A percentile compares a stretch with the other conserved stretches of the same genome.
phyloP scores from a whole-genome alignment of 306 rosid species.

The Luffa acutangula region DNA sequence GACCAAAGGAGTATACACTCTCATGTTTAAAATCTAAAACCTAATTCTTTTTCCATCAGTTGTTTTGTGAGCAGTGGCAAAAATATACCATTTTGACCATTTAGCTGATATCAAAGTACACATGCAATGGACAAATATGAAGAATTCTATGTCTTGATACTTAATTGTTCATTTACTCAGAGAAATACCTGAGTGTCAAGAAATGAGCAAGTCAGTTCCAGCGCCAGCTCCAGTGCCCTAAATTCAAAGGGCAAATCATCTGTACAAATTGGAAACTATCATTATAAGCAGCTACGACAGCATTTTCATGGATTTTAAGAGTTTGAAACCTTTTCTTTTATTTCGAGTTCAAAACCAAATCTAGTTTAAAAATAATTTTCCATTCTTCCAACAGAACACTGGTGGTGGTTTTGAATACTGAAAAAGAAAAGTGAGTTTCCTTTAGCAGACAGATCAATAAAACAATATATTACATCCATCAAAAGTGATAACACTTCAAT shows the following conservation, averaged over 20 bases:
- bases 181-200: constrained; percentile 76
- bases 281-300: neutral
- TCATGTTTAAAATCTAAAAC: neutral
- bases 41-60: neutral
- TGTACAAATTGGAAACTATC: constrained; percentile 23
- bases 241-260: constrained; percentile 92
- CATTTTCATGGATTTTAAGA: neutral
- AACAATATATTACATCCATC: neutral
- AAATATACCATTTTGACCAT: neutral
- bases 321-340: neutral
- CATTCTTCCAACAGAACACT: neutral
- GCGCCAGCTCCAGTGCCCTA: constrained; percentile 83
- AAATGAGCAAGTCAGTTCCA: constrained; percentile 85
- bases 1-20: neutral
- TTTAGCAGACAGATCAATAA: neutral
- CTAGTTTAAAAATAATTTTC: neutral
- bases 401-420: neutral
- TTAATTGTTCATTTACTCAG: neutral
- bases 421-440: neutral
- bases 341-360: neutral
- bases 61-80: neutral
- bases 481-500: neutral
- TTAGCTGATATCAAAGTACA: neutral
- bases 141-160: neutral
- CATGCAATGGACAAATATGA: neutral